Base-by-base conservation (phyloP, 441 rosid species). In the Adansonia gregorii region DNA sequence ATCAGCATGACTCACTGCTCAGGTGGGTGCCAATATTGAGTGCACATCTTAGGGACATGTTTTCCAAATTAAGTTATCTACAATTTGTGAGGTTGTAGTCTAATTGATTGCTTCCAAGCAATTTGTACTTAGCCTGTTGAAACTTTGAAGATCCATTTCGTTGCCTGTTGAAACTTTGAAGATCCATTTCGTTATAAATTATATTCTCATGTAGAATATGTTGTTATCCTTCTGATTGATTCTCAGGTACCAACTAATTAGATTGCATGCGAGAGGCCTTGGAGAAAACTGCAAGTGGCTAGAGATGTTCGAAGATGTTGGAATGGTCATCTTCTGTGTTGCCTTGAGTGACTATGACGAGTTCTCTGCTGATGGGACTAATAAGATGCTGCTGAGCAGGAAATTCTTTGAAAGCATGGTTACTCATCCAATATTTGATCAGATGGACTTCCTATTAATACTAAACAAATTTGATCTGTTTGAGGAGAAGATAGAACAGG, bases 221-320 rank as follows among this genome's bases (percentile, higher is more conserved):
- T 35, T 35, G 41, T 35, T 35, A 35, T 35, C 41, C 41, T 39
- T 59, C 45, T 66, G 45, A 14, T 69, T 63, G 66, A 45, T 75
- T 87, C 49, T 14, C 86, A 96, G 99, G 89, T 96, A 96, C 85
- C 98, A 96, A 85, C 86, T 96, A 81, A 93, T 96, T 45, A 88
- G 99, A 80, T 89, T 94, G 46, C 95, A 90, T 9, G 88, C 97
- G 1, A 86, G 94, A 76, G 97, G 99, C 71, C 91, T 93, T 4
- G 96, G 98, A 9, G 99, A 92, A 81, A 94, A 91, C 85, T 96
- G 96, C 86, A 93, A 93, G 78, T 96, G 98, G 98, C 89, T 96
- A 45, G 98, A 96, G 83, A 94, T 94, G 98, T 96, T 96, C 56
- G 99, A 96, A 86, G 99, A 96, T 67, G 88, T 94, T 24, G 98